Evolutionary conservation across 75 land plant species (phyloP).

Genomic region (Selaginella tamariscina): DNA sequence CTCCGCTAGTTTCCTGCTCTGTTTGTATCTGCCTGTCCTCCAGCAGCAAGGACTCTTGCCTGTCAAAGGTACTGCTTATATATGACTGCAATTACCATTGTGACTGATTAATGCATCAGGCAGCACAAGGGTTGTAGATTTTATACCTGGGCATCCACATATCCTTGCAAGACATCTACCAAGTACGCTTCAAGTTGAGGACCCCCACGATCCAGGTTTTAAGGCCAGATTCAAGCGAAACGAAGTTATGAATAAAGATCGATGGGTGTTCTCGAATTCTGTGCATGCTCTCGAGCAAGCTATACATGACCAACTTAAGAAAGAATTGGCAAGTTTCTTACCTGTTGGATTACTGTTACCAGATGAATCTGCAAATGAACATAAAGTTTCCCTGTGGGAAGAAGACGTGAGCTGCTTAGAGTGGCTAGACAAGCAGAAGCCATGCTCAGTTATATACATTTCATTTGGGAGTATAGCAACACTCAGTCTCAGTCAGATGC

Average conservation of each 20-base stretch:
- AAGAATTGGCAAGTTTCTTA: not conserved
- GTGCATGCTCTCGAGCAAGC: not conserved
- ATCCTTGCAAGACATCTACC: not conserved
- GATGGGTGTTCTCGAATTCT: not conserved
- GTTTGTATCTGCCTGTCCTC: not conserved
- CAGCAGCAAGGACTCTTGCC: too few species aligned
- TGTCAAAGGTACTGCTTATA: too few species aligned
- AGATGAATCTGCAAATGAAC: not conserved
- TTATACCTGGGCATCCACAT: not conserved
- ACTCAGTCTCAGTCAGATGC: not conserved
- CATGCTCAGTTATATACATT: not conserved
- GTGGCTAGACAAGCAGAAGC: not conserved
- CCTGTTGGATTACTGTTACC: not conserved
- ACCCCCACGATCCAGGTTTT: not conserved
- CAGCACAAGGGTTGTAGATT: not conserved
- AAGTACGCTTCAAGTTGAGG: not conserved
- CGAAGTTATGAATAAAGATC: not conserved
- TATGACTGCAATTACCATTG: too few species aligned
- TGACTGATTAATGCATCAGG: too few species aligned
- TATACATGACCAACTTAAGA: not conserved
- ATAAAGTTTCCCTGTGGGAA: not conserved
- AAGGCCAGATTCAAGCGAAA: not conserved
- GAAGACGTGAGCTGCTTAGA: not conserved
- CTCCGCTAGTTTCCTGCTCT: not conserved
- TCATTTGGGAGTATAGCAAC: slow-evolving; percentile 4